Percentiles rank a stretch among this genome's conserved stretches.
These are phyloP conservation scores for Miamiensis avidus DNA, from an alignment of 169 alveolate species.

Conservation along the genomic window DNA sequence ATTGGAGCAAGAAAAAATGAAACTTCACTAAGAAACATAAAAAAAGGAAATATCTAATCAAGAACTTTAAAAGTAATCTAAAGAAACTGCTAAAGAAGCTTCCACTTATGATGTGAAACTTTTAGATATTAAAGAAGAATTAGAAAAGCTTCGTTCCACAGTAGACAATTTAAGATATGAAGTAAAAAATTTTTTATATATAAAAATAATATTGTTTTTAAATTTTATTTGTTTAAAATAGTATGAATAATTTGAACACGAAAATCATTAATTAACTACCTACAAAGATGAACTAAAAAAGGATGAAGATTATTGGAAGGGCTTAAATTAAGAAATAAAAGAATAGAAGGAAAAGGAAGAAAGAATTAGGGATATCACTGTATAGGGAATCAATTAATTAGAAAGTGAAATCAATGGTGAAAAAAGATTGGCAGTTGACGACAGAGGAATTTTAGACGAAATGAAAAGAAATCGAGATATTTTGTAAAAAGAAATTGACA, in stretches of 20 bases:
- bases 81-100: slow-evolving; percentile 39
- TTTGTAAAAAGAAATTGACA: slow-evolving; percentile 51
- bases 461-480: slow-evolving; percentile 63
- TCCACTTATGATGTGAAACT: slow-evolving; percentile 29
- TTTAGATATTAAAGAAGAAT: slow-evolving; percentile 19
- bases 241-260: neutral
- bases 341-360: slow-evolving; percentile 49
- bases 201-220: no score
- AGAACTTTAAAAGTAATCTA: slow-evolving; percentile 26
- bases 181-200: no score
- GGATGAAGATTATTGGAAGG: neutral
- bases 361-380: slow-evolving; percentile 47
- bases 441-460: slow-evolving; percentile 50
- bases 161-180: no score
- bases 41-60: slow-evolving; percentile 43
- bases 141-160: no score
- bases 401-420: slow-evolving; percentile 58
- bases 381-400: slow-evolving; percentile 54
- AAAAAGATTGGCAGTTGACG: slow-evolving; percentile 48
- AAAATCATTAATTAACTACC: slow-evolving; percentile 22
- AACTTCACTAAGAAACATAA: slow-evolving; percentile 16
- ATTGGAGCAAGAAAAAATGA: slow-evolving; percentile 36
- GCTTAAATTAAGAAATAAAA: slow-evolving; percentile 18
- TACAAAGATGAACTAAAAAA: slow-evolving; percentile 23
- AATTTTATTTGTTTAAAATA: no score